These are phyloP conservation scores for Penicillium ochrochloron DNA, from an alignment of 495 filamentous ascomycete genomes.

Conservation along the genomic window DNA sequence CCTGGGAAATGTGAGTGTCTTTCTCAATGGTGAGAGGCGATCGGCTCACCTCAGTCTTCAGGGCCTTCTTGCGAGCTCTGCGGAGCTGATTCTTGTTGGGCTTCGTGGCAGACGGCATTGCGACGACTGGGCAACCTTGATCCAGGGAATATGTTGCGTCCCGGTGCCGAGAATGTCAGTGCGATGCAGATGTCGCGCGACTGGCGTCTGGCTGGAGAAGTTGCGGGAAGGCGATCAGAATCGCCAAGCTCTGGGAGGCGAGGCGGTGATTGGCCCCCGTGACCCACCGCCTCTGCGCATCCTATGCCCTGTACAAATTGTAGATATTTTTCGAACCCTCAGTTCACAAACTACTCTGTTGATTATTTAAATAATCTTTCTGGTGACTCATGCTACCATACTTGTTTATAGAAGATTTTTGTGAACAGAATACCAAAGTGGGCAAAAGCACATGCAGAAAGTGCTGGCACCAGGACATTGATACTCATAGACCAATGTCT, in stretches of 20 bases:
- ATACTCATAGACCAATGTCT: not conserved
- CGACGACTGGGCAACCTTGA: conserved; percentile 6
- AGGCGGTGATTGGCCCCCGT: not conserved
- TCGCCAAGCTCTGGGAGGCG: conserved; percentile 1
- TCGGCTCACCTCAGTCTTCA: conserved; percentile 54
- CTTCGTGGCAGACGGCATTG: conserved; percentile 47
- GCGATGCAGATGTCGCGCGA: conserved; percentile 5
- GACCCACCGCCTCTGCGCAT: not conserved
- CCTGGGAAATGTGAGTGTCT: conserved; percentile 24
- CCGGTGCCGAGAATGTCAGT: not conserved
- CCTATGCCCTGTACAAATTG: not conserved
- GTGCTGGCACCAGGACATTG: not conserved
- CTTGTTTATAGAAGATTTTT: not conserved
- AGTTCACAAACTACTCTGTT: not conserved
- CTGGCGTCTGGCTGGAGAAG: conserved; percentile 1
- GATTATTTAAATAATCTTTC: not conserved
- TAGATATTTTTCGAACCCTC: not conserved
- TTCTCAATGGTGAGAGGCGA: not conserved
- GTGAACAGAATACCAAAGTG: not conserved
- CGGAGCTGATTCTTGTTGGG: conserved; percentile 83
- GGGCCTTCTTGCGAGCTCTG: conserved; percentile 87
- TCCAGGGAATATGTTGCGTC: not conserved
- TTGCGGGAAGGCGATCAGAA: conserved; percentile 9
- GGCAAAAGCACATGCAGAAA: not conserved
- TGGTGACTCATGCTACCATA: not conserved